Conservation (phyloP, 352 stramenopile species). For the Blastocystis sp. region DNA sequence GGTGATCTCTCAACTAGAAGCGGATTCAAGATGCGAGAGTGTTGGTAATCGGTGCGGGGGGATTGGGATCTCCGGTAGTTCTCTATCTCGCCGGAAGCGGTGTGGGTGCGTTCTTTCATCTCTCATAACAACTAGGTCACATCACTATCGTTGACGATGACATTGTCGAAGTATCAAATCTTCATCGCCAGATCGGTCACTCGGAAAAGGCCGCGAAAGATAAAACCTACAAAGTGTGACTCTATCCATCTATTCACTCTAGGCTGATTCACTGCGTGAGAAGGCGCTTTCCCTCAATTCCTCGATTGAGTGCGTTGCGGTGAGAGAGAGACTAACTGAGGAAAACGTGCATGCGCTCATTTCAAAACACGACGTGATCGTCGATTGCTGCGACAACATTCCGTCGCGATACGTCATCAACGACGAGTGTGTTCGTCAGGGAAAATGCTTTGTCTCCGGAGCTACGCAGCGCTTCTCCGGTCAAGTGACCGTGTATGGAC, state of each 20-base stretch:
- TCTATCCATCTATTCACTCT: not conserved
- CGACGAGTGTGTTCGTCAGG: slow-evolving; percentile 1
- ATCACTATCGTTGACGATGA: slow-evolving; percentile 40
- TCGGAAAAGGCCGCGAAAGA: not conserved
- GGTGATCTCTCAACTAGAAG: not conserved
- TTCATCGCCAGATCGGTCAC: slow-evolving; percentile 32
- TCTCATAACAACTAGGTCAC: not conserved
- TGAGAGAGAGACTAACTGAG: not conserved
- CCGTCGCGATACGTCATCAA: slow-evolving; percentile 16
- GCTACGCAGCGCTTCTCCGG: slow-evolving; percentile 13
- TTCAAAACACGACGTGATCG: not conserved
- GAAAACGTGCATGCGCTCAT: not conserved
- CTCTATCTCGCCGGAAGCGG: slow-evolving; percentile 23
- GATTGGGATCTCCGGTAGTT: slow-evolving; percentile 11
- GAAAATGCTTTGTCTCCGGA: slow-evolving; percentile 9
- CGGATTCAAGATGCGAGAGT: not conserved
- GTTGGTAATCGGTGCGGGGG: not conserved
- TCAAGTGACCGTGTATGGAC: slow-evolving; percentile 41
- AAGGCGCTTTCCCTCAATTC: not conserved
- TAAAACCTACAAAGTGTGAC: not conserved
- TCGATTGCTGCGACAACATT: slow-evolving; percentile 51
- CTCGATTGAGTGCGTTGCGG: not conserved
- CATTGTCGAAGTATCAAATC: slow-evolving; percentile 32
- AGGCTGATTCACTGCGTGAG: slow-evolving; percentile 3
- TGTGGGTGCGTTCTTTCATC: not conserved